phyloP scores from a whole-genome alignment of 2,329 filamentous ascomycete species.

The Ophiostoma populinum region DNA sequence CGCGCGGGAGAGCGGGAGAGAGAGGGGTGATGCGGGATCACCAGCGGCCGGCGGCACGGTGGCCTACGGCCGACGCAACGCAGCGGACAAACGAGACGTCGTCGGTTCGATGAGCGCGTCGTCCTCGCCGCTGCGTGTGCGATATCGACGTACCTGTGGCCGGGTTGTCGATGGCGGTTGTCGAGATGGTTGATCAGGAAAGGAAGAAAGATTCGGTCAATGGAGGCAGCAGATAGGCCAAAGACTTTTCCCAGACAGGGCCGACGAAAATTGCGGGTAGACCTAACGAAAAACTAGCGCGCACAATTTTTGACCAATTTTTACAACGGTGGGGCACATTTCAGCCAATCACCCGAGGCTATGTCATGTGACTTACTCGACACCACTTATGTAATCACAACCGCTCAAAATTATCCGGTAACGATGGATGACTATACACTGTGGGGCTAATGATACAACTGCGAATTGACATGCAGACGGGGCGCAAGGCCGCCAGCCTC shows the following conservation, averaged over 20 bases:
- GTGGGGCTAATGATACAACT: no score
- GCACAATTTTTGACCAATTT: constrained; percentile 9
- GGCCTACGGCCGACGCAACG: not conserved
- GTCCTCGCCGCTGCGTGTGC: not conserved
- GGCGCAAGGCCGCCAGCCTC: no score
- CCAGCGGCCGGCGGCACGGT: not conserved
- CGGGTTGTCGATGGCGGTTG: constrained; percentile 9
- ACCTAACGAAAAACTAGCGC: constrained; percentile 11
- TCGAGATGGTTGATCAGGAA: constrained; percentile 8
- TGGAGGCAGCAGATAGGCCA: constrained; percentile 3
- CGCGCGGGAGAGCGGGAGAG: not conserved
- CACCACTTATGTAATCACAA: constrained; percentile 2
- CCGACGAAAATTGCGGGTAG: constrained; percentile 7
- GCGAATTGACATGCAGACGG: no score
- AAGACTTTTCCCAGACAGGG: constrained; percentile 7
- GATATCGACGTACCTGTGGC: constrained; percentile 9
- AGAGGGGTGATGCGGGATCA: not conserved
- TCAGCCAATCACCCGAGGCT: constrained; percentile 2
- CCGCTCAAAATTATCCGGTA: no score
- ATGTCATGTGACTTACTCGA: constrained; percentile 1
- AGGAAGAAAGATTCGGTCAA: constrained; percentile 2
- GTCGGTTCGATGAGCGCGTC: not conserved
- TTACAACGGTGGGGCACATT: constrained; percentile 8
- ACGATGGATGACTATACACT: no score
- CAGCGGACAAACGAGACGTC: not conserved